Evolutionary conservation across 1,284 basidiomycete species (phyloP), one percentile per base, ranked within the genome.

Genomic region (Leccinum proliferum): DNA sequence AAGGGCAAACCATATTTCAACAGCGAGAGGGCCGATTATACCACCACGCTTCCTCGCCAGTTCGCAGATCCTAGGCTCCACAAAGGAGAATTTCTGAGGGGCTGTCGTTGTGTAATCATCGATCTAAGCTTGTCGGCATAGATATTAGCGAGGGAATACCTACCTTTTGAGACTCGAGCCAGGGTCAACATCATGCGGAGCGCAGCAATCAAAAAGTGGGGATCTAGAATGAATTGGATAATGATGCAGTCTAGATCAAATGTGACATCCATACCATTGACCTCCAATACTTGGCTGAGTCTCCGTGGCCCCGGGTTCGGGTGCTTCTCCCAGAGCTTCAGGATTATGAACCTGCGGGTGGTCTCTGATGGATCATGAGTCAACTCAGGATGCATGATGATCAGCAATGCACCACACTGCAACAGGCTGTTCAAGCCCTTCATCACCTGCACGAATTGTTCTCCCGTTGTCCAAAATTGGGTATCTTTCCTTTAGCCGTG

Each of bases 381-480:
- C 1, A n/a, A 8, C 11, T 3, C 34, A 5, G 39, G 8, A 48
- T 29, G 10, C 34, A 55, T 5, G 3, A 55, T 8, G 9, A 39
- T 3, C 35, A 25, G 1, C 25, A 21, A 65, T 65, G 34, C 12
- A 74, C 70, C 60, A 5, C 63, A 70, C 18, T 65, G 58, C 57
- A 71, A 34, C 8, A 74, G n/a, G 56, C 63, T 66, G 2, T 21
- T 62, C 48, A 72, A 21, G 6, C 67, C 65, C 1, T 71, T 64
- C 72, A 74, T 72, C 4, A 61, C 67, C 7, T 64, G 64, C 18
- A 58, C 66, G 53, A 72, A 56, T 61, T 64, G 4, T 29, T 50
- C 29, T 10, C 53, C 1, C 43, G 57, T 29, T 57, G 14, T 1
- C 0, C 6, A 29, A 50, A 50, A 25, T 21, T 50, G 4, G 48